phyloP scores from a whole-genome alignment of 108 stramenopile species.

The Pseudonitzschia multiseries region DNA sequence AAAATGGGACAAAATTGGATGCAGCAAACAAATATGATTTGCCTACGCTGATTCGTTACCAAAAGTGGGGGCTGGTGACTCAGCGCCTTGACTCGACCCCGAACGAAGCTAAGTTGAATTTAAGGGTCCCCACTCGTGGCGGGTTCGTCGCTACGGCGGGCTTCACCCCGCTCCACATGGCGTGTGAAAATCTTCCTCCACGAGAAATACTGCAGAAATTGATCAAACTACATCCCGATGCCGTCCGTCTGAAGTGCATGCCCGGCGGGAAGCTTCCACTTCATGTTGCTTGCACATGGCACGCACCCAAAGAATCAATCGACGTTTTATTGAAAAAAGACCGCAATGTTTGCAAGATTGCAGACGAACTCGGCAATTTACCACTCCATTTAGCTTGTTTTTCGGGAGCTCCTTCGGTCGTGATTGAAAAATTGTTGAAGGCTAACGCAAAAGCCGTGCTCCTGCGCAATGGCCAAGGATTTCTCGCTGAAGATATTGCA shows the following conservation, averaged over 20 bases:
- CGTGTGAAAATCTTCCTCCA: constrained; percentile 75
- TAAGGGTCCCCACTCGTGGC: constrained; percentile 70
- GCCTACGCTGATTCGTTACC: constrained; percentile 57
- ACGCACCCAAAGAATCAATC: constrained; percentile 58
- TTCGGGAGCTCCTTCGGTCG: constrained; percentile 60
- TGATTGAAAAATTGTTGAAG: constrained; percentile 53
- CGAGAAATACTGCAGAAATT: constrained; percentile 61
- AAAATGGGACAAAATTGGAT: neutral
- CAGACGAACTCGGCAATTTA: constrained; percentile 77
- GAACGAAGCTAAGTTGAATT: constrained; percentile 53
- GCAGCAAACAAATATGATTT: constrained; percentile 25
- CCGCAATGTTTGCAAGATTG: constrained; percentile 48
- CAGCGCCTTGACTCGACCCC: constrained; percentile 53
- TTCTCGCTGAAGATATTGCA: constrained; percentile 72
- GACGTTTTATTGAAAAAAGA: constrained; percentile 48
- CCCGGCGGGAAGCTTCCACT: constrained; percentile 81
- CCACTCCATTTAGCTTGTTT: constrained; percentile 84
- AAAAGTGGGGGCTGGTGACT: constrained; percentile 68
- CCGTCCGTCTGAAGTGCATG: constrained; percentile 51
- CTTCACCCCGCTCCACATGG: constrained; percentile 75
- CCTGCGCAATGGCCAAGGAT: constrained; percentile 74
- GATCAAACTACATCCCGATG: constrained; percentile 55
- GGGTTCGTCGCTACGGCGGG: constrained; percentile 68
- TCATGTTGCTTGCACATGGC: constrained; percentile 85
- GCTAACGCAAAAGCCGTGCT: constrained; percentile 70